Base-by-base conservation (phyloP, 805 yeast species). In the Candida namnaoensis region DNA sequence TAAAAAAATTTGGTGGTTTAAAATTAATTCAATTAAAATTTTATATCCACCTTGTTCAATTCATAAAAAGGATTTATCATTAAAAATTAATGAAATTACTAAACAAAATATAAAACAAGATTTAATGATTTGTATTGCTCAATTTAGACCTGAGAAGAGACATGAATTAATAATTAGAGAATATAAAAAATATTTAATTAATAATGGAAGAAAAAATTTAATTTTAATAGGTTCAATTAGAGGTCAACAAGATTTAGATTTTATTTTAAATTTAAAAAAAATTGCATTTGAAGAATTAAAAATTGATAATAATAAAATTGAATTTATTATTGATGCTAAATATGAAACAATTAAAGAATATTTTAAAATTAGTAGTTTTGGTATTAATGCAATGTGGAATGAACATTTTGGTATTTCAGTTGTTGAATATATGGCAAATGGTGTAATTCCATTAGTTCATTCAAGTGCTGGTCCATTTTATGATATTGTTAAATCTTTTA, bases 391-490 rank as follows among this genome's bases (percentile, higher is more conserved):
- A 28, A 93, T 93, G 99, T 93, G 99, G 99, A 93, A 93, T 62
- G 99, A 93, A 66, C 99, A 93, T 65, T 93, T 93, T 60, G 99
- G 99, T 15, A 93, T 93, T 53, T 91, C 96, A 1, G 91, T 93
- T 5, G 99, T 93, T 7, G 99, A 93, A 61, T 87, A 88, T 57
- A 69, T 85, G 65, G 81, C 91, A 2, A 74, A 84, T 41, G 98
- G 97, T 0, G 71, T 83, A 26, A 76, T 93, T 14, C 97, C 99
- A 1, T 65, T 93, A 3, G 93, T 80, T 4, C 98, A 95, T 62
- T 95, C 95, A 5, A 83, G 95, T 41, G 99, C 96, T 0, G 99
- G 99, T 1, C 99, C 99, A 9, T 69, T 76, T 35, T 65, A 80
- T 42, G 99, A 93, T 60, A 93, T 93, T 45, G 93, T 86, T 11